Base-by-base conservation (phyloP, 345 rosid species). In the Hibiscus trionum region DNA sequence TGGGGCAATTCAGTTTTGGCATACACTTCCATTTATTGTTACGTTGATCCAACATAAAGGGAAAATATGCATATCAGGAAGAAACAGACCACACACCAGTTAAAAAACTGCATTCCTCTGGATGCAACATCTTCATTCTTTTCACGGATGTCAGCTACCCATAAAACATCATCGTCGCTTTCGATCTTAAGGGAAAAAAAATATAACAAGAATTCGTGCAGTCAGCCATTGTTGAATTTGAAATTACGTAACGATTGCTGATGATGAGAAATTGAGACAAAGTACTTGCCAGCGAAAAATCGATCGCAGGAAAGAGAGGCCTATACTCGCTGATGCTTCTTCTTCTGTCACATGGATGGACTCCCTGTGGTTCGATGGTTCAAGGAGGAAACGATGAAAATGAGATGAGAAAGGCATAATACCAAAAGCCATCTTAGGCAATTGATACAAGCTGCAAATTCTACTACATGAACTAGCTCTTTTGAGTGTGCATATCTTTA, bases 331-430 rank as follows among this genome's bases (percentile, higher is more conserved):
- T 76, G 75, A 92, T 76, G 79, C 76, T 87, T 75, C 86, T 84
- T 82, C 97, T 88, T 73, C 88, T 83, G 62, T 90, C 97, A 83
- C 96, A 92, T 6, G 91, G 93, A 86, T 88, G 88, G 77, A 86
- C 88, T 73, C 97, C 94, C 96, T 92, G 79, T 52, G 49, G 39
- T 73, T 73, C 47, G 11, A n/a, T 15, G 17, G 33, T 72, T 62
- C 14, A 4, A n/a, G 2, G 4, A 19, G 53, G 31, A 52, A 55
- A 70, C 46, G 15, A 15, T 11, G 19, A 33, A 9, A 56, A 37
- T 33, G 12, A 14, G 33, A 70, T 16, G 12, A 42, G 3, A 39
- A 71, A 35, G 57, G 31, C 29, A 71, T 11, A 16, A 47, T 47
- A 50, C 50, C n/a, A 50, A 21, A 26, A 46, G 19, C 42, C 11